Evolutionary conservation across 73 alveolate genomes (phyloP), one percentile per base, ranked within the genome.

Genomic region (Paramecium biaurelia): DNA sequence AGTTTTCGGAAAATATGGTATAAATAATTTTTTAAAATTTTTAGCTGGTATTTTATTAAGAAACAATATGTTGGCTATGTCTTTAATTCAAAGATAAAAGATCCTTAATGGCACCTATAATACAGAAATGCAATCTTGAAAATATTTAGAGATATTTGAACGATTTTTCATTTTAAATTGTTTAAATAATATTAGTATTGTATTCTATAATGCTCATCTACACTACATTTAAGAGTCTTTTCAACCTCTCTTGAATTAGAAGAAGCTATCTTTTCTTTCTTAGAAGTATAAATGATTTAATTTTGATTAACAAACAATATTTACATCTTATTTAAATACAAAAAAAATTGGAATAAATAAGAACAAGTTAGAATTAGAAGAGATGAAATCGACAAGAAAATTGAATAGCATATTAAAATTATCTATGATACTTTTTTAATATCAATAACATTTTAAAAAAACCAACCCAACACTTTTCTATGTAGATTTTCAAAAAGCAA

Each of bases 31-130:
- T 30, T 63, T 2, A 26, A 11, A 30, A n/a, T n/a, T 30, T 30
- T 0, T 23, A 63, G 84, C 12, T 63, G 84, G 84, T 63, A 63
- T 63, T 63, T 63, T 63, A 12, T 63, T 5, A 63, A 63, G 30
- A 63, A 63, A 7, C 45, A 63, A 12, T 63, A 63, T 63, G 47
- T 63, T 30, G 3, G 2, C 24, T 63, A 63, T 9, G 45, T 63
- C 5, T 63, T 63, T 63, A 63, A 63, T 63, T 63, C 84, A 11
- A 63, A 63, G 84, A 63, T 63, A 26, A 63, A 63, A n/a, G 84
- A 63, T 32, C 84, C 84, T 9, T 14, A 63, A 26, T 63, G 84
- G 84, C 84, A 63, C 9, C 41, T 63, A 15, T 15, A 63, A 32
- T 63, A 23, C 45, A 26, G 84, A 30, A 63, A 32, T 9, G 84